phyloP scores from a whole-genome alignment of 2,329 filamentous ascomycete genomes.

The Penicillium aurantiogriseum region DNA sequence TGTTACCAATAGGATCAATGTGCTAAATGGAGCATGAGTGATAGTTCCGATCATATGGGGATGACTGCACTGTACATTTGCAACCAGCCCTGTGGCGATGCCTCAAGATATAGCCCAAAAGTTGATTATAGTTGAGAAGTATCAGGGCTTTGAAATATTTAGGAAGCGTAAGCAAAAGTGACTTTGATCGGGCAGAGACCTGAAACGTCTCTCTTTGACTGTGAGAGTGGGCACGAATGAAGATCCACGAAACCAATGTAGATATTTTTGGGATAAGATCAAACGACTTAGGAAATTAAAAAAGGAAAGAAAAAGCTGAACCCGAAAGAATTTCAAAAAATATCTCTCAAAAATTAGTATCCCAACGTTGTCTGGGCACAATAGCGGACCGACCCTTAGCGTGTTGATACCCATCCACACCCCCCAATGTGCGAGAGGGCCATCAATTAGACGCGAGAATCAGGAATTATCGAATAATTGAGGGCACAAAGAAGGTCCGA shows the following conservation, averaged over 20 bases:
- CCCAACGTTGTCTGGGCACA: conserved; percentile 10
- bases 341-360: conserved; percentile 12
- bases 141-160: conserved; percentile 18
- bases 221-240: conserved; percentile 33
- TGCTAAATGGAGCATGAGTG: conserved; percentile 24
- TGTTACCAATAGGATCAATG: conserved; percentile 35
- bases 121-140: conserved; percentile 19
- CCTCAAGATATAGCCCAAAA: conserved; percentile 36
- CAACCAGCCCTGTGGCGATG: conserved; percentile 27
- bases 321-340: conserved; percentile 11
- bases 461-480: not conserved
- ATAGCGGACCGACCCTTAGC: conserved; percentile 27
- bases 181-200: conserved; percentile 22
- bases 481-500: conserved; percentile 11
- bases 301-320: conserved; percentile 11
- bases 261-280: conserved; percentile 28
- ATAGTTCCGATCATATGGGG: conserved; percentile 29
- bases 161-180: conserved; percentile 19
- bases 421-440: conserved; percentile 16
- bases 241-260: conserved; percentile 31
- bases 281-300: conserved; percentile 15
- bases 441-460: conserved; percentile 1
- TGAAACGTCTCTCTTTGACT: conserved; percentile 18
- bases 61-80: conserved; percentile 34
- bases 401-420: conserved; percentile 23